A percentile compares a stretch with the other conserved stretches of the same genome.
Conservation (phyloP, 1,139 yeast genomes). For the Pichia norvegensis region DNA sequence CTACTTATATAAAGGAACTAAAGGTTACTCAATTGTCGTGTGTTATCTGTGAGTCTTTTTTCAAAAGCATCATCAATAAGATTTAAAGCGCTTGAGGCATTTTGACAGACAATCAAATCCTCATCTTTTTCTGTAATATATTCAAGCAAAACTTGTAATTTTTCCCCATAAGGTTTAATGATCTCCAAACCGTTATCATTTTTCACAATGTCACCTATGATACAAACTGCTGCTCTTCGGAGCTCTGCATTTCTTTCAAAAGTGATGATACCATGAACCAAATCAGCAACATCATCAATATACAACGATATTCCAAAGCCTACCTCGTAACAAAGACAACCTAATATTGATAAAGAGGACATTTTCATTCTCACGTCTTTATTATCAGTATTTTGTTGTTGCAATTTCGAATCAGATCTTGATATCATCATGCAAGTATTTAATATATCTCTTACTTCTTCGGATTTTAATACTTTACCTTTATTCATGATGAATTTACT, state of each 20-base stretch:
- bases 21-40: too few relatives aligned
- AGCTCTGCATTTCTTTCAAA: constrained; percentile 47
- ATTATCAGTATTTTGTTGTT: constrained; percentile 23
- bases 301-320: constrained; percentile 34
- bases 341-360: constrained; percentile 81
- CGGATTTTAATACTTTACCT: constrained; percentile 36
- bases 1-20: not conserved
- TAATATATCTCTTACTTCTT: constrained; percentile 29
- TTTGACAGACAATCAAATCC: constrained; percentile 51
- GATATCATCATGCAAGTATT: constrained; percentile 33
- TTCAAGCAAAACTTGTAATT: constrained; percentile 36
- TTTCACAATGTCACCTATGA: constrained; percentile 56
- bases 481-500: constrained; percentile 47
- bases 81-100: constrained; percentile 37
- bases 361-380: constrained; percentile 60
- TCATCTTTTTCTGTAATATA: constrained; percentile 41
- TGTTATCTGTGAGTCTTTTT: constrained; percentile 10
- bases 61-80: constrained; percentile 37
- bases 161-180: constrained; percentile 40
- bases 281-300: constrained; percentile 57
- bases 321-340: constrained; percentile 45
- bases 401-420: constrained; percentile 25
- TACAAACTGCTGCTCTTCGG: constrained; percentile 68
- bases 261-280: constrained; percentile 65
- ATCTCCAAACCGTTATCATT: constrained; percentile 35